Evolutionary conservation across 1,284 basidiomycete species (phyloP), one percentile per base, ranked within the genome.

Genomic region (Tilletia caries): DNA sequence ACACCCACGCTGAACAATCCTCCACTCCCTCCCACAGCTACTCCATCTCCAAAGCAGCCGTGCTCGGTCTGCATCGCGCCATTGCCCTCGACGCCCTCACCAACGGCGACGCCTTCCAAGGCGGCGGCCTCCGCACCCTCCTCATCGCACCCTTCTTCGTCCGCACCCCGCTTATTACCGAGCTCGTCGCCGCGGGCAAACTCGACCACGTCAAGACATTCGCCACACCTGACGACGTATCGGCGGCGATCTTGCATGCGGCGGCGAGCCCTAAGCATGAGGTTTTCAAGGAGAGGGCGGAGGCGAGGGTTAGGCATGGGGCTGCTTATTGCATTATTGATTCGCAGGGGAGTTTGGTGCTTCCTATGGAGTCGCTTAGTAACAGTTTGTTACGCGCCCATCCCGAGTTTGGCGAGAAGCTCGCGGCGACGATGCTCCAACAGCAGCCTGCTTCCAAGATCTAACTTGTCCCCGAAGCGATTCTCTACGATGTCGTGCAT

Each of bases 131-230:
- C 71, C 85, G 88, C 20, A 81, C 88, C 32, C 85, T 83, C 15
- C 83, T 85, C 69, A 85, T 89, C 44, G 87, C 87, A 69, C 88
- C 88, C 0, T 88, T 85, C 79, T 88, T 87, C 70, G 86, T 62
- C 58, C 58, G 58, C 12, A 62, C 58, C 32, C 58, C 58, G 1
- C 58, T 62, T 29, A 62, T 62, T 29, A 34, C 27, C 58, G 58
- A 62, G 27, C 32, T 62, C 18, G 32, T 62, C 32, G 20, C 29
- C 3, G 58, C 58, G 13, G 58, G 58, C 32, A 62, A 34, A 37
- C 58, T 62, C 58, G 58, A 62, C 58, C 58, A 62, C 29, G 58
- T 62, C 58, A 62, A 62, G 58, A 33, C 18, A 2, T 62, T 62
- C 34, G 58, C 58, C 2, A 25, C 20, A 18, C 27, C 58, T 5